These are phyloP conservation scores for Pisolithus albus DNA, from an alignment of 768 basidiomycete genomes.

Conservation along the genomic window DNA sequence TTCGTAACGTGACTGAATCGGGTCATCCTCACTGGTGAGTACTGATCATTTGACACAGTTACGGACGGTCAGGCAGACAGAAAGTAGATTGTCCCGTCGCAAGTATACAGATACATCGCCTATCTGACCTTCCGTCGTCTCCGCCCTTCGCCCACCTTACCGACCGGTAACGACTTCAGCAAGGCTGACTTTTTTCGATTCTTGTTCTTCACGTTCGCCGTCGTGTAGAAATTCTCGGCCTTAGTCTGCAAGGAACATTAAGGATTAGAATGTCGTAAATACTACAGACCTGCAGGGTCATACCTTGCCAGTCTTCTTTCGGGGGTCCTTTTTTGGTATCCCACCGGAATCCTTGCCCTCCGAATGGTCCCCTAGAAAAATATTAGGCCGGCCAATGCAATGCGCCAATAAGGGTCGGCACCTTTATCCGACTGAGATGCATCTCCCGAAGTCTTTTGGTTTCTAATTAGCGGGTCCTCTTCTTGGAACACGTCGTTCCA, in stretches of 20 bases:
- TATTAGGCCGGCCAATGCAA: no score
- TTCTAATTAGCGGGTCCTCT: background rate
- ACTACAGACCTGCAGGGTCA: background rate
- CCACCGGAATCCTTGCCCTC: conserved; percentile 11
- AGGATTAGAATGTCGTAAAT: conserved; percentile 5
- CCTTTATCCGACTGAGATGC: no score
- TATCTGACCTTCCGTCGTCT: conserved; percentile 22
- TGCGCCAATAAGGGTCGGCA: no score
- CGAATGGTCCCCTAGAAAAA: no score
- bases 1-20: no score
- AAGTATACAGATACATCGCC: conserved; percentile 10
- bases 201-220: conserved; percentile 83
- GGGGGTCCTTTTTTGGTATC: conserved; percentile 50
- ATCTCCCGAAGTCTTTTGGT: background rate
- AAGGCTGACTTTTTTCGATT: conserved; percentile 59
- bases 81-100: no score
- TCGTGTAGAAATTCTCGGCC: conserved; percentile 82
- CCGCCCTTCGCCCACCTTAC: conserved; percentile 41
- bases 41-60: no score
- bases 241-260: conserved; percentile 52
- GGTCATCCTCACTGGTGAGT: no score
- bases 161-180: conserved; percentile 49
- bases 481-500: background rate
- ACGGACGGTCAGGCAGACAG: no score
- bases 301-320: conserved; percentile 95